Conservation (phyloP, 2,329 filamentous ascomycete genomes). For the Xylaria sp. region DNA sequence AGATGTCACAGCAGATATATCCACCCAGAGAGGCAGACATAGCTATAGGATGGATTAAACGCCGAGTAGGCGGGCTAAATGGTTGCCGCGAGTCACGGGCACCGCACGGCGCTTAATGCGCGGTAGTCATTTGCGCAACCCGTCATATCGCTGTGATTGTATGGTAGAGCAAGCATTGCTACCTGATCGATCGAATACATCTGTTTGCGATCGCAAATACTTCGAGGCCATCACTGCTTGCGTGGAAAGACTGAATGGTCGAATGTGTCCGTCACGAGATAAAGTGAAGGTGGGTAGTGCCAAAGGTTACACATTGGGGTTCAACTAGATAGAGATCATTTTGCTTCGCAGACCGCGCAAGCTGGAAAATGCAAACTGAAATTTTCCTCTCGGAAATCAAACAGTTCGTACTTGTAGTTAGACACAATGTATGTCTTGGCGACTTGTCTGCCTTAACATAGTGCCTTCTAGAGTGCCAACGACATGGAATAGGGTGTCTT, state of each 20-base stretch:
- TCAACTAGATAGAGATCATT: not conserved
- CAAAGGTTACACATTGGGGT: not conserved
- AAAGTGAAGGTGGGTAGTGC: not conserved
- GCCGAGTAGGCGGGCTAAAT: not conserved
- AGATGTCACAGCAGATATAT: not conserved
- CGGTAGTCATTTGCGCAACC: constrained; percentile 30
- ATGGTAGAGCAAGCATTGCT: constrained; percentile 1
- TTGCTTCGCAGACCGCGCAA: constrained; percentile 7
- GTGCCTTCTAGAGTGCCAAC: not conserved
- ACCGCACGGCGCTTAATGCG: constrained; percentile 31
- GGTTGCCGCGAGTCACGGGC: constrained; percentile 22
- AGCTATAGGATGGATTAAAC: not conserved
- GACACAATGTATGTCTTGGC: not conserved
- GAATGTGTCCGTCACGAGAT: not conserved
- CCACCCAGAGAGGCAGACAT: not conserved
- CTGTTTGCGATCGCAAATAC: not conserved
- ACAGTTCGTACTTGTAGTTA: not conserved
- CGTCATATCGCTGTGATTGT: constrained; percentile 5
- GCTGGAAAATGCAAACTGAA: not conserved
- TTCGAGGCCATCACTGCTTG: not conserved
- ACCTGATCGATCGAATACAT: not conserved
- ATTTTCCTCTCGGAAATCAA: not conserved
- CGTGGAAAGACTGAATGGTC: not conserved
- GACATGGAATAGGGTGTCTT: not conserved
- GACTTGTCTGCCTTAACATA: not conserved